Evolutionary conservation across 176 grass and related monocot species (phyloP).

Genomic region (Paspalum vaginatum): DNA sequence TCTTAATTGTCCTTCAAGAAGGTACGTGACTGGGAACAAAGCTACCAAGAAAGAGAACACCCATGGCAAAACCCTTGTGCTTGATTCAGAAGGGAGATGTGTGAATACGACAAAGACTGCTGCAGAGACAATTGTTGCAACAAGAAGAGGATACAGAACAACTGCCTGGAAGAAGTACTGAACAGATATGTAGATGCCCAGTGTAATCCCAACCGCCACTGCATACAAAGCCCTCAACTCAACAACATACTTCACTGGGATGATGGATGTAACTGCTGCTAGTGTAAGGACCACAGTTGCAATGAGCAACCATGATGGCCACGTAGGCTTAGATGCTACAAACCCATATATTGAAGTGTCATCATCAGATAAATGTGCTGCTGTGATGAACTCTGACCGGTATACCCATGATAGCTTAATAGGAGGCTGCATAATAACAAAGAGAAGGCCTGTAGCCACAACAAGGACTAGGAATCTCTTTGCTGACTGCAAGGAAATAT

Average conservation of each 20-base stretch:
- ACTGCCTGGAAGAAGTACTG: conserved; percentile 91
- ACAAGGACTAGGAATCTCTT: conserved; percentile 81
- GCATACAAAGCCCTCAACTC: conserved; percentile 85
- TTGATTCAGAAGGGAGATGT: conserved; percentile 89
- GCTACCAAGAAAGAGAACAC: conserved; percentile 89
- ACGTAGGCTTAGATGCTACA: conserved; percentile 73
- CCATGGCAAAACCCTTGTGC: conserved; percentile 93
- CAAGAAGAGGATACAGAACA: conserved; percentile 95
- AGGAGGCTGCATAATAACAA: conserved; percentile 90
- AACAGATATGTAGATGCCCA: conserved; percentile 95
- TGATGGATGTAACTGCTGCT: conserved; percentile 85
- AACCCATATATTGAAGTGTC: conserved; percentile 94
- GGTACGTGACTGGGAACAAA: conserved; percentile 91
- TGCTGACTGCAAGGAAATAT: conserved; percentile 68
- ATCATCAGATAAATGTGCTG: conserved; percentile 83
- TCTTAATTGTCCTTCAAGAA: conserved; percentile 92
- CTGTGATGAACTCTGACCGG: conserved; percentile 76
- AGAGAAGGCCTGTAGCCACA: conserved; percentile 82
- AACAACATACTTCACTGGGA: conserved; percentile 94
- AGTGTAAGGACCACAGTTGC: conserved; percentile 84
- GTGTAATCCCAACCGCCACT: conserved; percentile 69
- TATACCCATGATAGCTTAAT: conserved; percentile 86
- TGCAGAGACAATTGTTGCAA: conserved; percentile 73
- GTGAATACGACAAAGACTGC: conserved; percentile 90
- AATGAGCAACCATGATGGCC: conserved; percentile 97